Evolutionary conservation across 805 yeast genomes (phyloP).

Genomic region (Candida gorgasii): DNA sequence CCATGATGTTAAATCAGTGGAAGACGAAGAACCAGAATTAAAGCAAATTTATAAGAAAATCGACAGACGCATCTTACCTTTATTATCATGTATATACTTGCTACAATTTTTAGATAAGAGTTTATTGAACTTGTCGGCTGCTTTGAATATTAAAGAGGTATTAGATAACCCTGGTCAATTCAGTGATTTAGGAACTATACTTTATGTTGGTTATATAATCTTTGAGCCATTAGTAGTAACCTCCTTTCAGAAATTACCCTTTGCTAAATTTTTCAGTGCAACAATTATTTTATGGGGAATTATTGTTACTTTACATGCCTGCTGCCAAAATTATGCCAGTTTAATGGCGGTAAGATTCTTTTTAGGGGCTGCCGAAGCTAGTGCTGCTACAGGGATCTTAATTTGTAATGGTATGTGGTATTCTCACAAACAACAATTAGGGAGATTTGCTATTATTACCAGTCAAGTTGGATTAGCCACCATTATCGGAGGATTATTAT

Average conservation of each 20-base stretch:
- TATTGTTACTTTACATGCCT: conserved; percentile 52
- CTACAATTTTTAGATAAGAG: conserved; percentile 61
- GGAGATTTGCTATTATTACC: conserved; percentile 57
- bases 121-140: conserved; percentile 61
- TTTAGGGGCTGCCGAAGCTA: conserved; percentile 55
- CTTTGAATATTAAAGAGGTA: conserved; percentile 59
- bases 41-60: conserved; percentile 32
- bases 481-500: conserved; percentile 45
- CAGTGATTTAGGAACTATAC: conserved; percentile 53
- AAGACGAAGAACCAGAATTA: conserved; percentile 8
- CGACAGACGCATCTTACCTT: conserved; percentile 49
- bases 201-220: conserved; percentile 54
- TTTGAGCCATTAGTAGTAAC: conserved; percentile 49
- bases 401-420: conserved; percentile 65
- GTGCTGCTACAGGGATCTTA: conserved; percentile 57
- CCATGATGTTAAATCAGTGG: conserved; percentile 7
- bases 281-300: conserved; percentile 57
- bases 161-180: conserved; percentile 46
- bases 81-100: conserved; percentile 54
- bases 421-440: conserved; percentile 51
- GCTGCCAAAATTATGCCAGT: conserved; percentile 52
- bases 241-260: conserved; percentile 51
- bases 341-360: conserved; percentile 56
- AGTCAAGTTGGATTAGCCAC: conserved; percentile 60
- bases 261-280: conserved; percentile 49